These are phyloP conservation scores for Xylaria palmicola DNA, from an alignment of 495 filamentous ascomycete species.

Conservation along the genomic window DNA sequence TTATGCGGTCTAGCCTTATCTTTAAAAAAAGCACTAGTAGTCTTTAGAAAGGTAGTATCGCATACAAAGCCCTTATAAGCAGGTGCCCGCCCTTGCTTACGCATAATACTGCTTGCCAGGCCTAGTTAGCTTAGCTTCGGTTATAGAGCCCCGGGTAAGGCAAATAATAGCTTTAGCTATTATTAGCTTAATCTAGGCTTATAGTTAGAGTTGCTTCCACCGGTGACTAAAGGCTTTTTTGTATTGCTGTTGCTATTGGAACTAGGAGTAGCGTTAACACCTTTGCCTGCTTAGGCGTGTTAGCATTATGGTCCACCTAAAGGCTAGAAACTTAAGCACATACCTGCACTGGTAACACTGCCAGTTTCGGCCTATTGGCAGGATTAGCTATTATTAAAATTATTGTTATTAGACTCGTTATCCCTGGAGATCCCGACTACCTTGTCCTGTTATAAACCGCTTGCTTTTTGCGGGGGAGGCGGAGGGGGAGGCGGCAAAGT, in stretches of 20 bases:
- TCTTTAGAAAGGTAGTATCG: neutral
- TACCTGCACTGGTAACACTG: slow-evolving; percentile 22
- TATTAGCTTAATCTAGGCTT: neutral
- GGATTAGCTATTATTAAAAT: slow-evolving; percentile 19
- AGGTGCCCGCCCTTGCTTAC: neutral
- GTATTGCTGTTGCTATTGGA: slow-evolving; percentile 10
- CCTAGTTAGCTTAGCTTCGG: neutral
- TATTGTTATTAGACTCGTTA: slow-evolving; percentile 19
- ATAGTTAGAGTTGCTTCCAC: slow-evolving; percentile 15
- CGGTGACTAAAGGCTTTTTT: slow-evolving; percentile 22
- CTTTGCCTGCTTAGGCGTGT: slow-evolving; percentile 22
- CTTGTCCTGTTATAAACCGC: slow-evolving; percentile 13
- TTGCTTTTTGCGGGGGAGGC: slow-evolving; percentile 15
- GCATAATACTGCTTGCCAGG: neutral
- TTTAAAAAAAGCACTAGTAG: slow-evolving; percentile 13
- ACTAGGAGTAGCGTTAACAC: slow-evolving; percentile 18
- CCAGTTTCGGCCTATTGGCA: slow-evolving; percentile 17
- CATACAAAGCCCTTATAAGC: neutral
- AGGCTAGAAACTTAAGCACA: slow-evolving; percentile 22
- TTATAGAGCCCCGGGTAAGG: neutral
- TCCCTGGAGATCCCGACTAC: slow-evolving; percentile 18
- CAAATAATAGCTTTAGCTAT: neutral
- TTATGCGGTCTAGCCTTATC: slow-evolving; percentile 8
- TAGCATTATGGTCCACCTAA: slow-evolving; percentile 7
- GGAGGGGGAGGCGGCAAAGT: slow-evolving; percentile 6